A percentile compares a stretch with the other conserved stretches of the same genome.
Evolutionary conservation across 2,329 filamentous ascomycete species (phyloP).

Genomic region (Aspergillus ruber): DNA sequence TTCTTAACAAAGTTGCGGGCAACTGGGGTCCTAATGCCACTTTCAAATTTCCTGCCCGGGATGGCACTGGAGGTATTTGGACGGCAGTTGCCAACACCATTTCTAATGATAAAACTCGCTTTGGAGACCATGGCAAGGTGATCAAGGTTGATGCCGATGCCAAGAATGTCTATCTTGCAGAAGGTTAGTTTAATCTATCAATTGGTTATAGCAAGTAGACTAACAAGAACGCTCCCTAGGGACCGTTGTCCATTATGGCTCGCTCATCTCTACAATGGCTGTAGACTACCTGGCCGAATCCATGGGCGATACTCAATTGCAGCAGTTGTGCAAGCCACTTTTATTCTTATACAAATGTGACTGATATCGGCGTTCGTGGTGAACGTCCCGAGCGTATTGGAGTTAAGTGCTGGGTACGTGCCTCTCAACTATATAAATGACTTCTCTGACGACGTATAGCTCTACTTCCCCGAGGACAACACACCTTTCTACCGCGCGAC

Average conservation of each 20-base stretch:
- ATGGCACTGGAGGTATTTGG: slow-evolving; percentile 98
- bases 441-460: slow-evolving; percentile 36
- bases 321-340: slow-evolving; percentile 80
- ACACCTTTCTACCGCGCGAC: slow-evolving; percentile 99
- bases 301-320: slow-evolving; percentile 79
- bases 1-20: slow-evolving; percentile 90
- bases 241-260: slow-evolving; percentile 81
- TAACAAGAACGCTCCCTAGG: slow-evolving; percentile 27
- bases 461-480: slow-evolving; percentile 99
- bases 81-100: slow-evolving; percentile 91
- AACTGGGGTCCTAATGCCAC: slow-evolving; percentile 98
- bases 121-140: slow-evolving; percentile 78
- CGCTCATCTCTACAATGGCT: slow-evolving; percentile 92
- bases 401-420: slow-evolving; percentile 92
- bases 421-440: background rate
- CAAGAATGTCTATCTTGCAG: slow-evolving; percentile 73
- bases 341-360: slow-evolving; percentile 95
- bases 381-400: slow-evolving; percentile 89
- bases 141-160: slow-evolving; percentile 77
- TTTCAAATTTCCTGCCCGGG: slow-evolving; percentile 93
- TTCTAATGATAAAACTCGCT: slow-evolving; percentile 83
- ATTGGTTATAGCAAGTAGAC: no score
- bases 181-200: no score
- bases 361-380: slow-evolving; percentile 91
- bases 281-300: slow-evolving; percentile 80